These are phyloP conservation scores for Ilex aquifolium DNA, from an alignment of 257 asterid genomes.

Conservation along the genomic window DNA sequence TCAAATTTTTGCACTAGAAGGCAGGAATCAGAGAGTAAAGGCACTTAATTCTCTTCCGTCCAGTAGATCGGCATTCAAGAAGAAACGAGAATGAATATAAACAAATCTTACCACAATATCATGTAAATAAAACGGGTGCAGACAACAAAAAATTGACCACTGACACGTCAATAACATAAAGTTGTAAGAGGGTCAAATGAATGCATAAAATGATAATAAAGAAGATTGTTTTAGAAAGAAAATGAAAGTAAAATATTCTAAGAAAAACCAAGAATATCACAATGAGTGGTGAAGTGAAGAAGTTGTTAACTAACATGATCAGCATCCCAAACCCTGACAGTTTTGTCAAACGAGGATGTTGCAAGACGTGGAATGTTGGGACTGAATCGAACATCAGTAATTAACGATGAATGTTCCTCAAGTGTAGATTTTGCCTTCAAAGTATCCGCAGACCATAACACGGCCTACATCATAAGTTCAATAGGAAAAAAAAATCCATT, in stretches of 20 bases:
- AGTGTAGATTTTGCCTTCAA: conserved; percentile 76
- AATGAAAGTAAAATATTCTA: neutral
- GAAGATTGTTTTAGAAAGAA: neutral
- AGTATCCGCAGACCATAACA: conserved; percentile 72
- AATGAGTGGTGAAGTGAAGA: neutral
- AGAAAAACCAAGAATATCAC: neutral
- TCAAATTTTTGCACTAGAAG: too few relatives aligned
- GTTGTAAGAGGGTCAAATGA: too few relatives aligned
- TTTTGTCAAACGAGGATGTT: conserved; percentile 91
- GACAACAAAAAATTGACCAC: too few relatives aligned
- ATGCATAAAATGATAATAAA: neutral
- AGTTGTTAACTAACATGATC: conserved; percentile 57
- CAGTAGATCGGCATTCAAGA: too few relatives aligned
- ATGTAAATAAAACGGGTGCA: too few relatives aligned
- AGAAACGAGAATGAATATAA: too few relatives aligned
- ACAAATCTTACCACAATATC: too few relatives aligned
- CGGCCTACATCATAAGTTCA: conserved; percentile 52
- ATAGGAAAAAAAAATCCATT: neutral
- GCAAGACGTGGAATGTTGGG: conserved; percentile 98
- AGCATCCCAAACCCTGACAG: conserved; percentile 96
- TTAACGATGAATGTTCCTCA: conserved; percentile 76
- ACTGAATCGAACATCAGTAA: conserved; percentile 93
- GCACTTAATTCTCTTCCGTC: too few relatives aligned
- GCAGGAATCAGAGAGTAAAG: too few relatives aligned
- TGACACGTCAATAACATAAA: too few relatives aligned